Percentiles rank a stretch among this genome's conserved stretches.
Conservation (phyloP, 2,329 filamentous ascomycete species). For the Fusarium falciforme region DNA sequence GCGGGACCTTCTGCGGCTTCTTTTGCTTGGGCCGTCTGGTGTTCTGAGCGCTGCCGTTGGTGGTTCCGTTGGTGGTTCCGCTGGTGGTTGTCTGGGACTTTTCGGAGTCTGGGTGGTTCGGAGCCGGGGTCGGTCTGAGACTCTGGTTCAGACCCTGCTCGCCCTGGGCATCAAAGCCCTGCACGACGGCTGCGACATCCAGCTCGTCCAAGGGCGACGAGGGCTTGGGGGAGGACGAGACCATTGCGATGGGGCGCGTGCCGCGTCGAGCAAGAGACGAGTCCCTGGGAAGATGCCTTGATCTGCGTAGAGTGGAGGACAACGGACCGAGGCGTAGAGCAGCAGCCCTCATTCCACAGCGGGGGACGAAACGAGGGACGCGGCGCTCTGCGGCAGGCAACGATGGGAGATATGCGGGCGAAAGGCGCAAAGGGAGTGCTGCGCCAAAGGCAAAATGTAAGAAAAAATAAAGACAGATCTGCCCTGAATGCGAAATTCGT, state of each 20-base stretch:
- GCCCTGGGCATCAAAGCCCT: conserved; percentile 30
- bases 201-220: conserved; percentile 24
- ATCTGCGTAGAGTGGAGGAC: conserved; percentile 35
- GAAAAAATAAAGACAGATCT: background rate
- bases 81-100: background rate
- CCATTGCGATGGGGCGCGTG: conserved; percentile 33
- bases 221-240: conserved; percentile 21
- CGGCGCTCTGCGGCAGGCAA: conserved; percentile 24
- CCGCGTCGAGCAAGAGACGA: conserved; percentile 19
- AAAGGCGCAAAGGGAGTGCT: background rate
- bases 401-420: background rate
- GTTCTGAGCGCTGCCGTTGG: conserved; percentile 16
- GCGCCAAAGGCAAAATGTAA: conserved; percentile 2
- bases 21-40: conserved; percentile 28
- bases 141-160: conserved; percentile 18
- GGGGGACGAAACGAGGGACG: conserved; percentile 5
- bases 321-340: conserved; percentile 39
- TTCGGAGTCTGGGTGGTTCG: conserved; percentile 24
- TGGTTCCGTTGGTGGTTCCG: background rate
- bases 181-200: conserved; percentile 27
- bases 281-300: conserved; percentile 29
- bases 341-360: conserved; percentile 44
- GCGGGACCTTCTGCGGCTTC: conserved; percentile 27
- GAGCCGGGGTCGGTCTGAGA: conserved; percentile 5
- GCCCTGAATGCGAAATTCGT: background rate